phyloP scores from a whole-genome alignment of 352 stramenopile species.

The Globisporangium radiosum region DNA sequence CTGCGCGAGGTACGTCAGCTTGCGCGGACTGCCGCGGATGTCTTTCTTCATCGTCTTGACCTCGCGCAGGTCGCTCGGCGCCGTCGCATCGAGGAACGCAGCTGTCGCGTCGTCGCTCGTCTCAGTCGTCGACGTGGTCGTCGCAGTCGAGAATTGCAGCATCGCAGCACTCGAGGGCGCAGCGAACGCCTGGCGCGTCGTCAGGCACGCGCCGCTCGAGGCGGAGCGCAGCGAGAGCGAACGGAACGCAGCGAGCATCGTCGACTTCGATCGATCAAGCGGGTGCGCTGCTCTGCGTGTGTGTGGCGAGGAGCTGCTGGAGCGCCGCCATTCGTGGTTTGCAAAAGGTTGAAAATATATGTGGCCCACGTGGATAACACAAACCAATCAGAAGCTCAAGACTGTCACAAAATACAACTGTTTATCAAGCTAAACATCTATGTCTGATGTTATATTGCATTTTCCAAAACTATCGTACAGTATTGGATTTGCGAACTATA shows the following conservation, averaged over 20 bases:
- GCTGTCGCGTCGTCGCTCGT: slow-evolving; percentile 46
- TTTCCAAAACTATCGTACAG: too few species aligned
- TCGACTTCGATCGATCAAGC: slow-evolving; percentile 10
- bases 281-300: background rate
- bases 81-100: slow-evolving; percentile 58
- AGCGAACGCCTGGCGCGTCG: slow-evolving; percentile 5
- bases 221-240: slow-evolving; percentile 50
- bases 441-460: background rate
- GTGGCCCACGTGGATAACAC: background rate
- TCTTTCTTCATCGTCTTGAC: slow-evolving; percentile 82
- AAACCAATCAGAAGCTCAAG: background rate
- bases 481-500: background rate
- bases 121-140: slow-evolving; percentile 15
- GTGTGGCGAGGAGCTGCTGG: background rate
- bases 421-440: background rate
- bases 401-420: background rate
- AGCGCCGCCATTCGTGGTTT: background rate
- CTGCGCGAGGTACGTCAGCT: slow-evolving; percentile 76
- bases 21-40: slow-evolving; percentile 75
- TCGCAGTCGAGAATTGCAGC: slow-evolving; percentile 32
- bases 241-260: slow-evolving; percentile 56
- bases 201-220: slow-evolving; percentile 17
- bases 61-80: slow-evolving; percentile 37
- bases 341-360: background rate
- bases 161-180: slow-evolving; percentile 10